These are phyloP conservation scores for Pichia manshurica DNA, from an alignment of 805 yeast genomes.

Conservation along the genomic window DNA sequence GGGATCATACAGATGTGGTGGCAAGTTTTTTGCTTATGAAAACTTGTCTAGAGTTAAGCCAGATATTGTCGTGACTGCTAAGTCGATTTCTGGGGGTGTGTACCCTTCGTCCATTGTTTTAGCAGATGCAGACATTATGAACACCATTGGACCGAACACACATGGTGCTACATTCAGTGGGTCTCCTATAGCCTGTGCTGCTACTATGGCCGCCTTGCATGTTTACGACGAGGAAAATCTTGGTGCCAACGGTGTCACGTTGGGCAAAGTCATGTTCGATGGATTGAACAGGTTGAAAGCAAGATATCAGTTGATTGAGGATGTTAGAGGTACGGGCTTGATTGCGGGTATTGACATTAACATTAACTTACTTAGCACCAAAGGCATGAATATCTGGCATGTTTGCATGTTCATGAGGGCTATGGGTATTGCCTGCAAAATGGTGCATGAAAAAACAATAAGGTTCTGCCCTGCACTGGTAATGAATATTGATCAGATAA, in stretches of 20 bases:
- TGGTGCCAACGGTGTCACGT: constrained; percentile 17
- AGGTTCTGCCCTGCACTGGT: too few relatives aligned
- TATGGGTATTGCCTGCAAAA: constrained; percentile 24
- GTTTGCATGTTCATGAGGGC: constrained; percentile 25
- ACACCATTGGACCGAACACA: constrained; percentile 23
- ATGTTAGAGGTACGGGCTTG: constrained; percentile 24
- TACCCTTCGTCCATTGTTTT: constrained; percentile 24
- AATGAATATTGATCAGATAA: too few relatives aligned
- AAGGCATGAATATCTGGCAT: constrained; percentile 22
- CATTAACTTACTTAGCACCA: constrained; percentile 11
- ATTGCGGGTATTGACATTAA: constrained; percentile 24
- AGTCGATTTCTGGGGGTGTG: constrained; percentile 27
- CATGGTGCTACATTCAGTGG: constrained; percentile 30
- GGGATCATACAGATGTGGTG: constrained; percentile 34
- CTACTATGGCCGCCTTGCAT: constrained; percentile 23
- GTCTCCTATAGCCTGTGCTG: constrained; percentile 25
- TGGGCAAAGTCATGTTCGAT: constrained; percentile 18
- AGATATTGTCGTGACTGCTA: constrained; percentile 26
- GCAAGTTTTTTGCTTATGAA: constrained; percentile 31
- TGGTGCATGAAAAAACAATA: constrained; percentile 22
- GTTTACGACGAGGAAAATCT: constrained; percentile 25
- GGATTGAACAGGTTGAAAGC: constrained; percentile 17
- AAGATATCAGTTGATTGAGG: constrained; percentile 19
- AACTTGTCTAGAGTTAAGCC: constrained; percentile 26
- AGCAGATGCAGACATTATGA: constrained; percentile 21